Evolutionary conservation across 1,139 yeast genomes (phyloP).

Genomic region (Kodamaea arcana): DNA sequence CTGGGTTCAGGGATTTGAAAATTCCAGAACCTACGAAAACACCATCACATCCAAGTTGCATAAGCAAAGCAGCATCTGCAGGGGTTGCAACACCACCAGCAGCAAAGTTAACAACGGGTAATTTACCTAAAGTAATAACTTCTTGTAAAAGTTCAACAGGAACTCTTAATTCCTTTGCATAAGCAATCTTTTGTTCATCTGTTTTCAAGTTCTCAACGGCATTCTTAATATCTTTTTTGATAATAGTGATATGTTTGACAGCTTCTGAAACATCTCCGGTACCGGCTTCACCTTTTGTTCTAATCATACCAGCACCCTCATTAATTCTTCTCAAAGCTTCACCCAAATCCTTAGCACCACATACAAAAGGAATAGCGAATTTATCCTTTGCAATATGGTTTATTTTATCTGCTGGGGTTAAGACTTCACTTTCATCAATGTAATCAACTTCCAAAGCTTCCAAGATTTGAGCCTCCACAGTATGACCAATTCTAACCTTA

Average conservation of each 20-base stretch:
- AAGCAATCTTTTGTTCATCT: conserved; percentile 40
- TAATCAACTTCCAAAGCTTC: conserved; percentile 73
- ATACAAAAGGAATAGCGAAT: conserved; percentile 76
- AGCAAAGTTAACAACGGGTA: conserved; percentile 85
- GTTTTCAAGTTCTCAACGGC: conserved; percentile 37
- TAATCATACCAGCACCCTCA: conserved; percentile 87
- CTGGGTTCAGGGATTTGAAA: conserved; percentile 74
- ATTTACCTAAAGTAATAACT: conserved; percentile 48
- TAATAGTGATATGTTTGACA: conserved; percentile 67
- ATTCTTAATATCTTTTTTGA: conserved; percentile 52
- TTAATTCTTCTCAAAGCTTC: conserved; percentile 78
- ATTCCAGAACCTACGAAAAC: conserved; percentile 91
- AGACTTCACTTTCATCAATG: conserved; percentile 81
- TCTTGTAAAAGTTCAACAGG: conserved; percentile 51
- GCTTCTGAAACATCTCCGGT: conserved; percentile 88
- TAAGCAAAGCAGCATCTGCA: conserved; percentile 82
- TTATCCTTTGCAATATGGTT: conserved; percentile 61
- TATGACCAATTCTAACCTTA: conserved; percentile 81
- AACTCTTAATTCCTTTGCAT: conserved; percentile 60
- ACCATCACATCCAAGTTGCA: conserved; percentile 92
- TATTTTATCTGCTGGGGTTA: conserved; percentile 75
- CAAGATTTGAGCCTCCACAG: conserved; percentile 77
- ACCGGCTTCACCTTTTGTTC: conserved; percentile 89
- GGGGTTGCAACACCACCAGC: conserved; percentile 93
- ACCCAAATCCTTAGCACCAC: conserved; percentile 82